Evolutionary conservation across 768 basidiomycete species (phyloP), one percentile per base, ranked within the genome.

Genomic region (Xerocomus spinulosus): DNA sequence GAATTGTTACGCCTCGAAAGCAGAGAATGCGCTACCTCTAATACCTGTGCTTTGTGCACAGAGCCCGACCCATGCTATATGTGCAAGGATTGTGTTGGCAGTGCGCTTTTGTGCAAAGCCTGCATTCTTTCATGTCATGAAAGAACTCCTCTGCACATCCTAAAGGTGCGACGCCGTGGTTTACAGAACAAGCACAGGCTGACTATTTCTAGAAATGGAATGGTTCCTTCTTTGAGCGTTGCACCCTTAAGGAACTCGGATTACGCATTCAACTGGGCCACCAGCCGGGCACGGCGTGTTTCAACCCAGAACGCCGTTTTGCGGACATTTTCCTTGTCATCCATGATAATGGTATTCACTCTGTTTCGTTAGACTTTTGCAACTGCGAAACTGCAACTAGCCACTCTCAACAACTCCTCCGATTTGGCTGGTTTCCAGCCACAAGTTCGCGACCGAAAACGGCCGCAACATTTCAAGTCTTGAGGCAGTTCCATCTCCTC

Each of bases 361-460:
- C 20, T 3, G 25, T 44, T 2, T 35, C 23, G 0, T n/a, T 44
- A 1, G 24, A 36, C 13, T 44, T 44, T 15, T 44, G 43, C 12
- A 26, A 36, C 14, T 44, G 34, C 20, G 43, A 44, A 12, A 9
- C 14, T 2, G 34, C 43, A 6, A 2, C 23, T 10, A 18, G 5
- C 8, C 43, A 36, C 7, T 35, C 26, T 6, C 33, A 44, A 13
- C 43, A 35, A 20, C 15, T 44, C 5, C 34, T 44, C 4, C 34
- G 10, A 2, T 5, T 18, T 8, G n/a, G 10, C 3, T 44, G 33
- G 43, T 44, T 25, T 18, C 43, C 43, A 4, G 43, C 43, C 2
- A 44, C 43, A 3, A 23, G 18, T 13, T 15, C 14, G 1, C 8
- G 23, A 2, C 30, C 42, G 5, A 14, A n/a, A 17, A 68, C 67